Conservation (phyloP, 2,329 filamentous ascomycete species). For the Orbilia brochopaga region DNA sequence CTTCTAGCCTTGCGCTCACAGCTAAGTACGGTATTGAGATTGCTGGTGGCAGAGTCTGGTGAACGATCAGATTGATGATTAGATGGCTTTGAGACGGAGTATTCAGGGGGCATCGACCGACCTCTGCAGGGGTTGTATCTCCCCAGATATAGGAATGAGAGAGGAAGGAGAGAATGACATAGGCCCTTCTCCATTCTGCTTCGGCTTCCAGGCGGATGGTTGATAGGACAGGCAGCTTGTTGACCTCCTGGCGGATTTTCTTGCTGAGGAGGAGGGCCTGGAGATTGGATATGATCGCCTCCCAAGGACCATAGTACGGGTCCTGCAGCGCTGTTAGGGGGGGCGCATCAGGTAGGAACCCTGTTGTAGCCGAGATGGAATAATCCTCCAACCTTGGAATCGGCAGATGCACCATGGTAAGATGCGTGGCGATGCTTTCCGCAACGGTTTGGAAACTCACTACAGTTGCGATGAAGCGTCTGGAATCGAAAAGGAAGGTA, state of each 20-base stretch:
- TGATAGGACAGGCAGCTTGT: conserved; percentile 80
- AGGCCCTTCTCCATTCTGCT: conserved; percentile 88
- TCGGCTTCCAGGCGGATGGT: conserved; percentile 81
- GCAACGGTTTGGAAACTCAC: background rate
- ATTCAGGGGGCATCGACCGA: conserved; percentile 57
- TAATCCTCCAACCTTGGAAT: conserved; percentile 74
- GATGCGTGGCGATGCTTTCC: background rate
- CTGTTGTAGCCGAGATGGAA: conserved; percentile 76
- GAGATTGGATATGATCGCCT: conserved; percentile 81
- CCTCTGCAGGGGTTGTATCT: conserved; percentile 74
- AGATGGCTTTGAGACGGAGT: background rate
- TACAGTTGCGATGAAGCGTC: background rate
- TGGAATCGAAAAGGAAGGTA: background rate
- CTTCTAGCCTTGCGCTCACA: conserved; percentile 77
- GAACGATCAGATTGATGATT: conserved; percentile 50
- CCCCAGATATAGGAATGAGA: conserved; percentile 91
- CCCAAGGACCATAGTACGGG: conserved; percentile 94
- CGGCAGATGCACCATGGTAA: conserved; percentile 63
- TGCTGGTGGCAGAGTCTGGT: conserved; percentile 72
- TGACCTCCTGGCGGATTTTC: conserved; percentile 78
- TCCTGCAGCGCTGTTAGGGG: conserved; percentile 83
- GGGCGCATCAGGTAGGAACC: conserved; percentile 82
- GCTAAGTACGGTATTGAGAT: conserved; percentile 82
- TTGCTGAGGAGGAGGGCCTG: conserved; percentile 85
- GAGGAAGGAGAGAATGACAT: conserved; percentile 77